Evolutionary conservation across 2,329 filamentous ascomycete genomes (phyloP).

Genomic region (Microdochium nivale): DNA sequence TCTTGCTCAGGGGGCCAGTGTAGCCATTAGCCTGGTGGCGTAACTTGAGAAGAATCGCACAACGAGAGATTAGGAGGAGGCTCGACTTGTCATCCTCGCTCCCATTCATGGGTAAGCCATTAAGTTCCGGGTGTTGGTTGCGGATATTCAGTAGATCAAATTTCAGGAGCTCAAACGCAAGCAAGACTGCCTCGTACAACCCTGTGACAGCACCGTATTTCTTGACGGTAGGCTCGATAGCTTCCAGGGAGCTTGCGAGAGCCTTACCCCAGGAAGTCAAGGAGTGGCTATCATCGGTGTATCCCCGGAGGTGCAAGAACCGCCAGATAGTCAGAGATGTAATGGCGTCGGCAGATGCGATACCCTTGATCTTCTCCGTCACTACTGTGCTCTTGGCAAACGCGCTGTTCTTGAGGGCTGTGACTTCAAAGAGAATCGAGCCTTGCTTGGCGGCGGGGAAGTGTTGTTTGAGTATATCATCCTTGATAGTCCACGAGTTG

Average conservation of each 20-base stretch:
- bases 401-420: slow-evolving; percentile 58
- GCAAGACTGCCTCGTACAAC: slow-evolving; percentile 68
- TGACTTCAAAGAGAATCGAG: slow-evolving; percentile 50
- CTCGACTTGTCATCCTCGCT: slow-evolving; percentile 67
- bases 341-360: slow-evolving; percentile 58
- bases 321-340: slow-evolving; percentile 72
- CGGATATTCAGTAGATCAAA: slow-evolving; percentile 69
- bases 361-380: slow-evolving; percentile 49
- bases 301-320: slow-evolving; percentile 82
- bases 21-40: slow-evolving; percentile 82
- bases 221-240: slow-evolving; percentile 45
- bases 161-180: slow-evolving; percentile 79
- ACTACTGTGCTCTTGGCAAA: slow-evolving; percentile 63
- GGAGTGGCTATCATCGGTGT: slow-evolving; percentile 69
- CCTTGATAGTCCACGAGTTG: slow-evolving; percentile 65
- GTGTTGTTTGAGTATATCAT: slow-evolving; percentile 40
- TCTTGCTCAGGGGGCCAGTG: slow-evolving; percentile 87
- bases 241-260: slow-evolving; percentile 59
- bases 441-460: slow-evolving; percentile 35
- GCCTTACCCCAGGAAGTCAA: slow-evolving; percentile 80
- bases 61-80: slow-evolving; percentile 76
- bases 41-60: slow-evolving; percentile 74
- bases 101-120: slow-evolving; percentile 46
- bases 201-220: slow-evolving; percentile 32
- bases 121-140: slow-evolving; percentile 44